These are phyloP conservation scores for Lepiota venenata DNA, from an alignment of 768 basidiomycete genomes.

Conservation along the genomic window DNA sequence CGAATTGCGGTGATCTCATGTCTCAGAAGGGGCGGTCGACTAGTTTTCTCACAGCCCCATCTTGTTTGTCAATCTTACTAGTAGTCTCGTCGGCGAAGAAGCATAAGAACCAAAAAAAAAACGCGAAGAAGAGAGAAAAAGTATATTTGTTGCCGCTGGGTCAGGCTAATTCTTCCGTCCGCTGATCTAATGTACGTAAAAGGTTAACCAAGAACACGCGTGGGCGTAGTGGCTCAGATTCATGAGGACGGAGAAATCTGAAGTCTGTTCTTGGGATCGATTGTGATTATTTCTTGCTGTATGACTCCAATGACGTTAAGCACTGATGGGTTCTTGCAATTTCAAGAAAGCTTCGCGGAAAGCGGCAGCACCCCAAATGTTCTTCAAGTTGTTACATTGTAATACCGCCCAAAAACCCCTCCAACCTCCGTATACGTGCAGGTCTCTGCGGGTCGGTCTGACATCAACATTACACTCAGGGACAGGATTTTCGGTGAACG, in stretches of 20 bases:
- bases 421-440: not conserved
- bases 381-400: not conserved
- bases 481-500: too few species aligned
- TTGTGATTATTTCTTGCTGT: not conserved
- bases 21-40: not conserved
- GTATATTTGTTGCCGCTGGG: not conserved
- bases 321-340: constrained; percentile 4
- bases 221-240: not conserved
- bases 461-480: too few species aligned
- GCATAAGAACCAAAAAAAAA: not conserved
- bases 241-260: not conserved
- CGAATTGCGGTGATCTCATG: constrained; percentile 2
- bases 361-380: not conserved
- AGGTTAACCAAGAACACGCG: not conserved
- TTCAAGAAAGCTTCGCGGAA: constrained; percentile 6
- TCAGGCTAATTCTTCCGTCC: not conserved
- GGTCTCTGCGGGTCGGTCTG: too few species aligned
- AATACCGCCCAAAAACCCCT: not conserved
- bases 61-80: not conserved
- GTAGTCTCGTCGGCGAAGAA: constrained; percentile 2
- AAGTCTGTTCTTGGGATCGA: not conserved
- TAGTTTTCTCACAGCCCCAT: constrained; percentile 5
- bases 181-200: not conserved
- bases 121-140: not conserved
- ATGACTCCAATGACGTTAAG: not conserved